These are phyloP conservation scores for Lachnum nothofagi DNA, from an alignment of 2,329 filamentous ascomycete genomes.

Conservation along the genomic window DNA sequence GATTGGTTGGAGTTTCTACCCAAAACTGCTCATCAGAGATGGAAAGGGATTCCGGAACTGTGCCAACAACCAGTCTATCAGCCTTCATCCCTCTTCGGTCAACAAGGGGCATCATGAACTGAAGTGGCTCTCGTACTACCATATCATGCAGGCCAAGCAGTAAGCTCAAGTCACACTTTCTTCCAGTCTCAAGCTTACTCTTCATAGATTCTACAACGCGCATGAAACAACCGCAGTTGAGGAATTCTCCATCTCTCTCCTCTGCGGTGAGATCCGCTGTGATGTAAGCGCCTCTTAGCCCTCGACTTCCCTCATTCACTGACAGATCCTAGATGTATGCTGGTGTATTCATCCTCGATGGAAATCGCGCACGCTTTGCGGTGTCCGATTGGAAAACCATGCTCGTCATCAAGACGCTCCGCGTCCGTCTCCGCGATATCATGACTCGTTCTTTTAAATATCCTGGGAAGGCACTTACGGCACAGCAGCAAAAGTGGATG, in stretches of 20 bases:
- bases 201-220: constrained; percentile 70
- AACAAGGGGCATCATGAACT: constrained; percentile 68
- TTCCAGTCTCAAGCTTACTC: constrained; percentile 11
- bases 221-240: constrained; percentile 81
- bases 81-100: constrained; percentile 80
- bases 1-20: constrained; percentile 92
- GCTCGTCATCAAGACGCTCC: constrained; percentile 79
- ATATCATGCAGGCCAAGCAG: constrained; percentile 91
- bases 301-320: constrained; percentile 11
- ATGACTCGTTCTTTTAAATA: constrained; percentile 66
- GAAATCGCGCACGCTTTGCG: constrained; percentile 78
- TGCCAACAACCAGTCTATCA: constrained; percentile 86
- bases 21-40: constrained; percentile 80
- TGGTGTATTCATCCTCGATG: constrained; percentile 80
- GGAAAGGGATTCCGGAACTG: constrained; percentile 86
- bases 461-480: constrained; percentile 56
- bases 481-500: constrained; percentile 68
- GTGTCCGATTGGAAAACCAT: constrained; percentile 85
- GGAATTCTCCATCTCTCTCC: constrained; percentile 73
- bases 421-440: constrained; percentile 68
- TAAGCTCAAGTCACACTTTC: constrained; percentile 35
- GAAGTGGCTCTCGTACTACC: constrained; percentile 88
- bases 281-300: constrained; percentile 50
- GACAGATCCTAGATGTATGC: constrained; percentile 63
- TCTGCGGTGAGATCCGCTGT: constrained; percentile 84